Evolutionary conservation across 2,329 filamentous ascomycete genomes (phyloP), one percentile per base, ranked within the genome.

Genomic region (Botrytis tulipae): DNA sequence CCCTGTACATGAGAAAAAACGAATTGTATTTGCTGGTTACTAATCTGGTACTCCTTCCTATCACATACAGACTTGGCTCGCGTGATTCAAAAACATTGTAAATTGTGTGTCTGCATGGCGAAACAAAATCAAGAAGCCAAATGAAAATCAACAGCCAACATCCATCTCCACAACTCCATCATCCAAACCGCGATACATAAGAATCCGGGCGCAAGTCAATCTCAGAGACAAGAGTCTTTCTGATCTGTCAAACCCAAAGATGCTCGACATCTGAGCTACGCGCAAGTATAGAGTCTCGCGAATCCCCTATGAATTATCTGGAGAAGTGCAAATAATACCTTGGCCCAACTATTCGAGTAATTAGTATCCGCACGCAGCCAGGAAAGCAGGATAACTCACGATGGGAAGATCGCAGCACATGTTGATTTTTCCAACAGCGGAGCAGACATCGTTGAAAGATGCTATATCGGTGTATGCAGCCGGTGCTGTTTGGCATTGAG

Each of bases 401-500:
- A 89, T 83, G 12, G 87, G 87, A 29, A 90, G 76, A 20, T 85
- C 80, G 76, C 88, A 90, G 85, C 88, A 90, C 77, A 86, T 86
- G 76, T 84, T 81, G 35, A 81, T 80, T 74, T 80, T 80, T 54
- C 79, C 78, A n/a, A 78, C 59, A 44, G 14, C 61, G 59, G 79
- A 77, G 44, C 79, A 80, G 65, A 79, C 75, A 7, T 66, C 12
- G 29, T n/a, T 74, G 73, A 80, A 80, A 60, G 79, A 71, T 29
- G 82, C 80, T 81, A 89, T 87, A 73, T 83, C 78, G 35, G 82
- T 80, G 70, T 83, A 82, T 75, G 80, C 78, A 54, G 78, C 77
- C 22, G 86, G 86, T 7, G 79, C 77, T 80, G 67, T 54, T 67
- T 42, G 12, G 60, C 8, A 57, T 72, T 2, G 29, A 5, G 40